phyloP scores from a whole-genome alignment of 2,329 filamentous ascomycete species.

The Lachnellula subtilissima region DNA sequence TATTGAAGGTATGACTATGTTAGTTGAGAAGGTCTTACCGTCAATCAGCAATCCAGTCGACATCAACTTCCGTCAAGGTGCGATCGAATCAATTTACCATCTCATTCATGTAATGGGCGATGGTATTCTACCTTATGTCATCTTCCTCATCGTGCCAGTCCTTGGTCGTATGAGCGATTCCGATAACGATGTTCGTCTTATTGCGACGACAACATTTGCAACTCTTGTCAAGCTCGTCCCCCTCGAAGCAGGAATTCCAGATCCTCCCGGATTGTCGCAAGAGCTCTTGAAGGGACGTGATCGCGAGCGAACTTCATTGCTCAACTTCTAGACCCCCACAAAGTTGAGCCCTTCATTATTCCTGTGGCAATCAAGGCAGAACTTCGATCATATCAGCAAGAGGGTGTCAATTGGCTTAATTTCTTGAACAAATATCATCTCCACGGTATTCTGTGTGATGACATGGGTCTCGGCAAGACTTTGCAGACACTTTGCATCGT shows the following conservation, averaged over 20 bases:
- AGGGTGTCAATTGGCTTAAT: constrained; percentile 97
- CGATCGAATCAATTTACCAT: constrained; percentile 93
- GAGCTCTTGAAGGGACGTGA: constrained; percentile 86
- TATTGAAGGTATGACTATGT: constrained; percentile 89
- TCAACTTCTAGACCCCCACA: constrained; percentile 93
- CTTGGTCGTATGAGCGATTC: constrained; percentile 98
- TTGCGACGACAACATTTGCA: constrained; percentile 94
- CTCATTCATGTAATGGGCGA: constrained; percentile 98
- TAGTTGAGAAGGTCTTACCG: constrained; percentile 89
- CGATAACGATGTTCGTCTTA: constrained; percentile 87
- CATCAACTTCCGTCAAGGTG: constrained; percentile 83
- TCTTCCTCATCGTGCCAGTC: constrained; percentile 96
- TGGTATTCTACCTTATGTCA: constrained; percentile 90
- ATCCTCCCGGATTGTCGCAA: constrained; percentile 87
- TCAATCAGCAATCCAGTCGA: constrained; percentile 89
- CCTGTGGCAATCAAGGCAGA: constrained; percentile 97
- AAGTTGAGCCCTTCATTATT: constrained; percentile 89
- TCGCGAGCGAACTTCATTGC: constrained; percentile 89
- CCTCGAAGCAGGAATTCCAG: constrained; percentile 92
- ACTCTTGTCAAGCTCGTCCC: constrained; percentile 96
- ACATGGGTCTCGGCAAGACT: constrained; percentile 98
- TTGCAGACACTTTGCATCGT: constrained; percentile 97
- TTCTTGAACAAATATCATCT: constrained; percentile 98
- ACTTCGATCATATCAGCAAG: constrained; percentile 93
- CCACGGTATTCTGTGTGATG: constrained; percentile 96